Conservation (phyloP, 768 basidiomycete genomes). For the Russula virescens region DNA sequence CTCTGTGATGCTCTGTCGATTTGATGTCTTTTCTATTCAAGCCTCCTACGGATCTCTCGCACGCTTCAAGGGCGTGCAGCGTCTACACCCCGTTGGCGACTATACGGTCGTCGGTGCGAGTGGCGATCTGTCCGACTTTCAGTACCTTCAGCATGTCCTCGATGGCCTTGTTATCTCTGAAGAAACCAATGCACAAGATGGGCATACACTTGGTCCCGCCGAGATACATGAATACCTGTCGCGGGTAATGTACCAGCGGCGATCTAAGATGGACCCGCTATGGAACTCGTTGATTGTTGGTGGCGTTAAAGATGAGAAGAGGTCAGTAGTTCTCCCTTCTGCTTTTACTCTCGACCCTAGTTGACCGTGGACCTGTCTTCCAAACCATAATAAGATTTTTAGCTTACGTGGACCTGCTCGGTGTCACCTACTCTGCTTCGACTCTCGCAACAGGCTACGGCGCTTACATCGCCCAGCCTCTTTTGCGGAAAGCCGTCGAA, state of each 20-base stretch:
- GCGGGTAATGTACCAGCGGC: conserved; percentile 83
- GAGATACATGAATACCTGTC: conserved; percentile 92
- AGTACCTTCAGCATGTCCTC: conserved; percentile 78
- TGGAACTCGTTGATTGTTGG: conserved; percentile 96
- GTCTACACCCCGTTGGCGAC: conserved; percentile 77
- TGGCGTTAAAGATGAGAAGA: conserved; percentile 79
- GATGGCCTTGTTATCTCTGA: conserved; percentile 64
- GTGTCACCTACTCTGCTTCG: conserved; percentile 92
- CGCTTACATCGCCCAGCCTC: conserved; percentile 85
- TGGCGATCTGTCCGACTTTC: conserved; percentile 98
- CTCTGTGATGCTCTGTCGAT: background rate
- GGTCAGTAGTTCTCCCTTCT: conserved; percentile 38
- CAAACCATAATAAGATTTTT: conserved; percentile 59
- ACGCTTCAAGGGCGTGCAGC: conserved; percentile 89
- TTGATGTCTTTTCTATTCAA: conserved; percentile 29
- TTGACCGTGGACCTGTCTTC: background rate
- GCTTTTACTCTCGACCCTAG: background rate
- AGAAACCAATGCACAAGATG: conserved; percentile 79
- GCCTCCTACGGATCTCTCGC: conserved; percentile 97
- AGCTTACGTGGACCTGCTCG: conserved; percentile 89
- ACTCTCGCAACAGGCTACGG: conserved; percentile 96
- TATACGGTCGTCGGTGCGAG: conserved; percentile 87
- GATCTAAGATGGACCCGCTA: conserved; percentile 86
- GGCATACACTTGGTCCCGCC: conserved; percentile 73
- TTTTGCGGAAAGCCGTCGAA: conserved; percentile 89